phyloP scores from a whole-genome alignment of 371 early-diverging fungal genomes.

The Choanephora cucurbitarum region DNA sequence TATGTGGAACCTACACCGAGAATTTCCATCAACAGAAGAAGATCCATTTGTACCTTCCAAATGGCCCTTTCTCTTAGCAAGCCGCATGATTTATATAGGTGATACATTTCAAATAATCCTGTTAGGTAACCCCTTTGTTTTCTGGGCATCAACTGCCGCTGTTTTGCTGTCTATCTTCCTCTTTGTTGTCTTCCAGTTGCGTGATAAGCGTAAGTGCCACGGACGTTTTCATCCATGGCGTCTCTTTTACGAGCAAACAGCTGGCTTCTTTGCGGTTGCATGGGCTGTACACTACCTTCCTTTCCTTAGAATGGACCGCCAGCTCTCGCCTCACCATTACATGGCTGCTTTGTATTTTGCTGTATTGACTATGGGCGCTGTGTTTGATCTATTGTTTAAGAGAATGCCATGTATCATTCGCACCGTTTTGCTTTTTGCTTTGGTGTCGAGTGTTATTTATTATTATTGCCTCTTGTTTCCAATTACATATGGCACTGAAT shows the following conservation, averaged over 20 bases:
- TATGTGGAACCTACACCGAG: conserved; percentile 86
- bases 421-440: conserved; percentile 44
- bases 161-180: conserved; percentile 63
- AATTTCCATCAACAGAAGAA: conserved; percentile 83
- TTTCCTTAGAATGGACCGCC: conserved; percentile 93
- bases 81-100: conserved; percentile 90
- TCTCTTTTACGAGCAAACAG: conserved; percentile 56
- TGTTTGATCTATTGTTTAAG: conserved; percentile 72
- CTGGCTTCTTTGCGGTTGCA: conserved; percentile 83
- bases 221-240: conserved; percentile 44
- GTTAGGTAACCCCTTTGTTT: conserved; percentile 95
- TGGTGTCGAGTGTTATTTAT: conserved; percentile 39
- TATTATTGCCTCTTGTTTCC: conserved; percentile 71
- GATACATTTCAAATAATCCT: conserved; percentile 81
- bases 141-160: conserved; percentile 81
- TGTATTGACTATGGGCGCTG: conserved; percentile 43
- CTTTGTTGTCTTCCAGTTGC: conserved; percentile 62
- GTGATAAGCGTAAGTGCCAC: conserved; percentile 73
- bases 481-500: conserved; percentile 74
- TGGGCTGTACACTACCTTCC: conserved; percentile 95
- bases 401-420: conserved; percentile 36
- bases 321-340: conserved; percentile 97
- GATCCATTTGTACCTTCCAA: conserved; percentile 80
- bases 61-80: conserved; percentile 87
- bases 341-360: conserved; percentile 89